Evolutionary conservation across 148 eudicot genomes (phyloP), one percentile per base, ranked within the genome.

Genomic region (Fagopyrum tataricum): DNA sequence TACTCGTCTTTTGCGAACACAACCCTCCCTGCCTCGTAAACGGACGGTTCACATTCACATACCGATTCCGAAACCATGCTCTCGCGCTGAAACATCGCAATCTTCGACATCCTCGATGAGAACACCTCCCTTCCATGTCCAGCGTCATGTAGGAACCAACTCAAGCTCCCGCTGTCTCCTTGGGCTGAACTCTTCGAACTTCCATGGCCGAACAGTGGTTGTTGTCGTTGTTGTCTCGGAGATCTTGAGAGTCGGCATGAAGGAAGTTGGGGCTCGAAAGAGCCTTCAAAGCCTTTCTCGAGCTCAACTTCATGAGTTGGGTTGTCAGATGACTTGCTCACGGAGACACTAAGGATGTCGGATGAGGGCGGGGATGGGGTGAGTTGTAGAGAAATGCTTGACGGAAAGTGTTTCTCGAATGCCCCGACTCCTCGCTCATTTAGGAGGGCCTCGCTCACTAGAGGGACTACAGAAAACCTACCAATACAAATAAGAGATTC

Each of bases 371-470:
- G 49, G 13, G 6, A 73, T 23, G 98, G 98, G 18, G 93, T 94
- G 6, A 94, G 82, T 6, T 85, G 96, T 20, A 94, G 74, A 17
- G 97, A 80, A 15, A 94, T 81, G 21, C 93, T 81, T 23, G 98
- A 88, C 0, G 98, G 98, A 89, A 94, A 94, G 79, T 91, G 98
- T 74, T 94, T 94, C 69, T 94, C 98, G 4, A 87, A 68, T 71
- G 75, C 74, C 1, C 98, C 98, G 24, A 85, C 91, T 78, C 98
- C 98, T 72, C 95, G 71, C 64, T 88, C 91, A 0, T 73, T 80
- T 79, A 94, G 72, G 13, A 87, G 86, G 2, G 74, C 76, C 48
- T 91, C 89, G 15, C 78, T 88, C 56, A 85, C 85, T 1, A 94
- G 91, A 47, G 73, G 84, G 6, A 87, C 77, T 7, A 94, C 87